These are phyloP conservation scores for Rhizophagus clarus DNA, from an alignment of 192 early-diverging fungal species.

Conservation along the genomic window DNA sequence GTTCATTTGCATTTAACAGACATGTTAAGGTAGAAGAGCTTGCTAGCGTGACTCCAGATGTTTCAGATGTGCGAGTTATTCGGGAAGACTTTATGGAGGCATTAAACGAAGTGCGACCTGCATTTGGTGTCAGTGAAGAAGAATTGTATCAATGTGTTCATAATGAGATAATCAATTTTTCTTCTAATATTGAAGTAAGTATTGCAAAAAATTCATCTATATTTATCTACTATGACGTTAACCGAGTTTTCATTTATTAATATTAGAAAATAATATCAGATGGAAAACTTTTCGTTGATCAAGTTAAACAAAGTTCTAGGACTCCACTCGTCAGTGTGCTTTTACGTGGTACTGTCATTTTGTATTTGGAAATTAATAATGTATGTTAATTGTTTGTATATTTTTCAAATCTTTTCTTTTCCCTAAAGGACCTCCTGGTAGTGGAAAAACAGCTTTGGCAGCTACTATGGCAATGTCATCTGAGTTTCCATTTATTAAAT, in stretches of 20 bases:
- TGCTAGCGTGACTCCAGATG: slow-evolving; percentile 80
- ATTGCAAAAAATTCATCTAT: background rate
- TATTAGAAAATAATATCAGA: slow-evolving; percentile 64
- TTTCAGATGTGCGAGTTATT: slow-evolving; percentile 86
- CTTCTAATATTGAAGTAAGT: slow-evolving; percentile 43
- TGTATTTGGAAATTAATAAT: background rate
- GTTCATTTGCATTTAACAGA: slow-evolving; percentile 94
- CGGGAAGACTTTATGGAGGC: slow-evolving; percentile 86
- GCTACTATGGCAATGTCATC: slow-evolving; percentile 90
- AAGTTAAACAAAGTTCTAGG: slow-evolving; percentile 74
- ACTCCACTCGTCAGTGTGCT: slow-evolving; percentile 93
- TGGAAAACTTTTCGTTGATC: slow-evolving; percentile 64
- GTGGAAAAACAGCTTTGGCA: slow-evolving; percentile 95
- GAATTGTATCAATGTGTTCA: slow-evolving; percentile 84
- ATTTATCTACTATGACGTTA: background rate
- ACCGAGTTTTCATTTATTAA: background rate
- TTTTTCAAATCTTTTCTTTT: background rate
- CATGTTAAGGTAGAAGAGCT: slow-evolving; percentile 92
- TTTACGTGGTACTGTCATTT: slow-evolving; percentile 62
- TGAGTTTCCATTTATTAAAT: slow-evolving; percentile 95
- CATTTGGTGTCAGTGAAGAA: slow-evolving; percentile 92
- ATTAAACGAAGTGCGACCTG: slow-evolving; percentile 89
- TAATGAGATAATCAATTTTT: slow-evolving; percentile 86
- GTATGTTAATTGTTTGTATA: too few relatives aligned
- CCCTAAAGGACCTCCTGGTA: slow-evolving; percentile 61